Conservation (phyloP, 2,329 filamentous ascomycete species). For the Pochonia chlamydosporia region DNA sequence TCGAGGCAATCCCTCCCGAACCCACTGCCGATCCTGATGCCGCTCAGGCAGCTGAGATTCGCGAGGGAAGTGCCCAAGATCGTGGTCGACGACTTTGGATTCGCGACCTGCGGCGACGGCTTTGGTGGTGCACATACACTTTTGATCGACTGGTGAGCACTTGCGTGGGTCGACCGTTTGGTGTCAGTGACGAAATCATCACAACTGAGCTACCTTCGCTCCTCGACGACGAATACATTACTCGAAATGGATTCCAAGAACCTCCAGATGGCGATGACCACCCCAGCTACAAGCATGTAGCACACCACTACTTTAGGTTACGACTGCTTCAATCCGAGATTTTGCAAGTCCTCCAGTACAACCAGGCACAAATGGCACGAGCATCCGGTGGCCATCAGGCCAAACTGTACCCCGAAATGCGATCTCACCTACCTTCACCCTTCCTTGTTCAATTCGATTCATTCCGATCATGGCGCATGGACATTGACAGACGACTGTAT, state of each 20-base stretch:
- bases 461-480: conserved; percentile 81
- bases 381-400: conserved; percentile 58
- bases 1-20: conserved; percentile 49
- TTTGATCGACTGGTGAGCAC: conserved; percentile 92
- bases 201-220: conserved; percentile 91
- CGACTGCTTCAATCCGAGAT: conserved; percentile 91
- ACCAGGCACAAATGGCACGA: conserved; percentile 77
- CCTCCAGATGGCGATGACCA: conserved; percentile 50
- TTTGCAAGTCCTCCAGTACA: conserved; percentile 85
- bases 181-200: conserved; percentile 92
- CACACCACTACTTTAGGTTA: conserved; percentile 87
- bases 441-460: conserved; percentile 80
- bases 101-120: conserved; percentile 74
- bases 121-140: conserved; percentile 98
- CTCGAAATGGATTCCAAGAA: conserved; percentile 64
- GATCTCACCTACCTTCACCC: conserved; percentile 72
- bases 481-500: conserved; percentile 76
- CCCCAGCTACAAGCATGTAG: conserved; percentile 84
- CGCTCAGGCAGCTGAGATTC: conserved; percentile 12
- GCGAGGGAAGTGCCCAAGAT: conserved; percentile 33
- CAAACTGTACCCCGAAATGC: conserved; percentile 64
- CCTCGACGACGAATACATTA: conserved; percentile 84
- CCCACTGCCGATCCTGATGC: conserved; percentile 26
- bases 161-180: conserved; percentile 88
- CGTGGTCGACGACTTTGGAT: conserved; percentile 73